phyloP scores from a whole-genome alignment of 2,329 filamentous ascomycete species.

The Exophiala xenobiotica region DNA sequence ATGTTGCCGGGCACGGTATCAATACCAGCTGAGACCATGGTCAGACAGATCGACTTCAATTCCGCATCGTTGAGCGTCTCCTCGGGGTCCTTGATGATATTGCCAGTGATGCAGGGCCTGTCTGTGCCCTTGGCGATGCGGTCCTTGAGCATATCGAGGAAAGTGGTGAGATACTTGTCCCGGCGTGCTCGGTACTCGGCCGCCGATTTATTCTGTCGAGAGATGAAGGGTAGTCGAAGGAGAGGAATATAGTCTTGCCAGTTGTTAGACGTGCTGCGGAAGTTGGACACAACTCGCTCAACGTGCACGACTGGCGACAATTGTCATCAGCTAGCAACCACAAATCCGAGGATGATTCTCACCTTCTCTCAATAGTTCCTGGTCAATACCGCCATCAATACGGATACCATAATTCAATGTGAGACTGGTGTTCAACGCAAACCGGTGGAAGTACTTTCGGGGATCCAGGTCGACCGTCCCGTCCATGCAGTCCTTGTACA shows the following conservation, averaged over 20 bases:
- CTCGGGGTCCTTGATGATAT: slow-evolving; percentile 69
- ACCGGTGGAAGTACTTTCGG: slow-evolving; percentile 70
- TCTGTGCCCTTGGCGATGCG: slow-evolving; percentile 63
- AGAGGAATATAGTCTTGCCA: slow-evolving; percentile 83
- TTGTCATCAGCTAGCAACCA: slow-evolving; percentile 4
- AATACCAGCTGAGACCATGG: slow-evolving; percentile 77
- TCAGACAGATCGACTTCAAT: slow-evolving; percentile 76
- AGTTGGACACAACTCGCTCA: slow-evolving; percentile 72
- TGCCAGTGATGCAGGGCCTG: slow-evolving; percentile 67
- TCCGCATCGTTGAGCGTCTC: slow-evolving; percentile 70
- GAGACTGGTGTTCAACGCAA: slow-evolving; percentile 72
- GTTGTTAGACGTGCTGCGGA: slow-evolving; percentile 77
- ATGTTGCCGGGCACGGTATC: slow-evolving; percentile 79
- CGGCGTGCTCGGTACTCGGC: slow-evolving; percentile 65
- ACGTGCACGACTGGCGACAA: slow-evolving; percentile 63
- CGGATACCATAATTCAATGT: slow-evolving; percentile 78
- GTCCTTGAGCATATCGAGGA: slow-evolving; percentile 61
- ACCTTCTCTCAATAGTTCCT: slow-evolving; percentile 63
- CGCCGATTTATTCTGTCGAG: slow-evolving; percentile 59
- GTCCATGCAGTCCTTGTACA: slow-evolving; percentile 62
- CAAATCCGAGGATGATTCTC: neutral
- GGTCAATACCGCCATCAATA: slow-evolving; percentile 68
- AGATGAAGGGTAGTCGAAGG: slow-evolving; percentile 62
- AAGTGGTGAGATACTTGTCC: slow-evolving; percentile 62
- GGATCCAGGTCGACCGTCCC: slow-evolving; percentile 67